Percentiles rank a stretch among this genome's conserved stretches.
phyloP scores from a whole-genome alignment of 108 stramenopile genomes.

The Discostella pseudostelligera region DNA sequence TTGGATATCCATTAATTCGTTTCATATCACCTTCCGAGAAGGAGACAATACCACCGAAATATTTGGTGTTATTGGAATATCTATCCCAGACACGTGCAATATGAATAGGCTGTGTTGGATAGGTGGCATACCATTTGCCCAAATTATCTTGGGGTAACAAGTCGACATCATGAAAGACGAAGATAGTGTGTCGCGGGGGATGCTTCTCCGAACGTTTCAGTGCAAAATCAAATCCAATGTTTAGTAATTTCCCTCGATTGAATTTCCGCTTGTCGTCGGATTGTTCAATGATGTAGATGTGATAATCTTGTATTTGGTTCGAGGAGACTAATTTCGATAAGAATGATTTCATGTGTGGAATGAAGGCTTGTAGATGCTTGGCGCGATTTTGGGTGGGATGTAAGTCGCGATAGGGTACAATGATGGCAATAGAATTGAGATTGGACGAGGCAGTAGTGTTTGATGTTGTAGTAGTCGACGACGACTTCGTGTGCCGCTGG shows the following conservation, averaged over 20 bases:
- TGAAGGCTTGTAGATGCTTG: conserved; percentile 81
- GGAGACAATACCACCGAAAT: conserved; percentile 96
- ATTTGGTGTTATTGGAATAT: conserved; percentile 95
- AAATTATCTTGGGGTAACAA: conserved; percentile 84
- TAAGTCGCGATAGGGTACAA: conserved; percentile 95
- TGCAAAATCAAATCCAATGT: conserved; percentile 96
- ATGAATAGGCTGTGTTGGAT: conserved; percentile 87
- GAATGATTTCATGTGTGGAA: conserved; percentile 92
- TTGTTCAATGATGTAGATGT: conserved; percentile 97
- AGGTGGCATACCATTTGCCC: conserved; percentile 74
- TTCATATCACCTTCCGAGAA: conserved; percentile 84
- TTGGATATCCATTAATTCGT: conserved; percentile 96
- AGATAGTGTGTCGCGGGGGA: conserved; percentile 66
- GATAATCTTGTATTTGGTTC: conserved; percentile 67
- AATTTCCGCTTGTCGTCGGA: conserved; percentile 94
- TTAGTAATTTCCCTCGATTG: conserved; percentile 99
- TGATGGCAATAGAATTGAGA: conserved; percentile 77
- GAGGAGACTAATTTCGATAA: conserved; percentile 41
- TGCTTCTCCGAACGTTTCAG: conserved; percentile 46
- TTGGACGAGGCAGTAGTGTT: not conserved
- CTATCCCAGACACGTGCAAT: conserved; percentile 97
- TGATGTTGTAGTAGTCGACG: conserved; percentile 1
- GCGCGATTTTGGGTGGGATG: conserved; percentile 90
- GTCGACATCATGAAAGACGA: conserved; percentile 99
- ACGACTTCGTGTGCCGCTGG: conserved; percentile 20